Evolutionary conservation across 768 basidiomycete species (phyloP).

Genomic region (Psilocybe subaeruginosa): DNA sequence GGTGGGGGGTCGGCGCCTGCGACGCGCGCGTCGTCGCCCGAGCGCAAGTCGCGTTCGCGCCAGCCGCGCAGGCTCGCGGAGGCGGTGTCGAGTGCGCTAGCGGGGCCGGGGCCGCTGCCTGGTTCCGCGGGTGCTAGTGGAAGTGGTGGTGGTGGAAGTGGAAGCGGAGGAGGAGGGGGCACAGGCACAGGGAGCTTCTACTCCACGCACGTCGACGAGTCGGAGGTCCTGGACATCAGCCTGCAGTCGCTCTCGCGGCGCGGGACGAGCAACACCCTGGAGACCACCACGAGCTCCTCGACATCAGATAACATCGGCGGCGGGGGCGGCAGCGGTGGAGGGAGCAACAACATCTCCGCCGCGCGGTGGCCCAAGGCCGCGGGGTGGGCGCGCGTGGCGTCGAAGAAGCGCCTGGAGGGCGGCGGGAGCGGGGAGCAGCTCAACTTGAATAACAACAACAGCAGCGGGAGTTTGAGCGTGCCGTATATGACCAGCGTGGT

Average conservation of each 20-base stretch:
- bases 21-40: constrained; percentile 24
- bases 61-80: constrained; percentile 23
- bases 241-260: constrained; percentile 10
- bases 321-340: not conserved
- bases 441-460: not conserved
- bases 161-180: not conserved
- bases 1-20: constrained; percentile 21
- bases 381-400: constrained; percentile 16
- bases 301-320: not conserved
- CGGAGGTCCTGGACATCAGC: constrained; percentile 23
- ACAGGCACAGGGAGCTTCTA: not conserved
- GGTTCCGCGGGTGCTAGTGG: constrained; percentile 8
- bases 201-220: constrained; percentile 5
- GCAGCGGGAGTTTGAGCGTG: not conserved
- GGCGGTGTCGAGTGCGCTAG: constrained; percentile 23
- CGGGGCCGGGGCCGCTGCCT: constrained; percentile 14
- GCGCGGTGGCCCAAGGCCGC: constrained; percentile 15
- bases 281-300: constrained; percentile 14
- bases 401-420: constrained; percentile 13
- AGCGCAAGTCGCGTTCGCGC: constrained; percentile 26
- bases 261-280: constrained; percentile 6
- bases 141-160: constrained; percentile 7
- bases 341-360: not conserved
- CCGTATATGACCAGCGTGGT: constrained; percentile 11
- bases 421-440: not conserved